Evolutionary conservation across 1,139 yeast genomes (phyloP), one percentile per base, ranked within the genome.

Genomic region (Yamadazyma pseudoaaseri): DNA sequence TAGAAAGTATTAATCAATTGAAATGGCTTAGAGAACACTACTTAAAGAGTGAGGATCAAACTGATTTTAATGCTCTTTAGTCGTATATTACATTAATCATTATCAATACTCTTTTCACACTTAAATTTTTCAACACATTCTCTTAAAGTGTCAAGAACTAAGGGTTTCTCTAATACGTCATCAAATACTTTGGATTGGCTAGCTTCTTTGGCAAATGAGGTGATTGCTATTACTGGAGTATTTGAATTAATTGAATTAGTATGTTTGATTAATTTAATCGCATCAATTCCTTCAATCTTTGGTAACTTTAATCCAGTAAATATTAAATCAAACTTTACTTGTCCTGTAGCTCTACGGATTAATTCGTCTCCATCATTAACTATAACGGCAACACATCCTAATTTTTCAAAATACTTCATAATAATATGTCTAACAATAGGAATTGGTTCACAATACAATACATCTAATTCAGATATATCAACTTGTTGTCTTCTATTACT

Each of bases 1-100:
- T 86, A 35, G 98, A 92, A 56, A 86, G 96, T 52, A 90, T 94
- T 27, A 76, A 62, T 9, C 96, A 92, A 54, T 67, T 92, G 51
- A 73, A 69, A 47, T 92, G 94, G 87, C 87, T 81, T 55, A 65
- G 74, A 36, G 76, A 80, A 13, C 65, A 84, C 49, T 89, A 86
- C 48, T 65, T 81, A 41, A 62, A 60, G 45, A 38, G 51, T 30
- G 54, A 48, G 20, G 41, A 35, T 2, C 65, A 60, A 30, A 12
- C 26, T 13, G 26, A 27, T 14, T 29, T 29, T 14, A 4, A 8
- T 22, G 25, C 21, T n/a, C n/a, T n/a, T n/a, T n/a, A n/a, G n/a
- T n/a, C n/a, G n/a, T n/a, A n/a, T n/a, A n/a, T n/a, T n/a, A n/a
- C n/a, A n/a, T n/a, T n/a, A n/a, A n/a, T n/a, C n/a, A n/a, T n/a